A percentile compares a stretch with the other conserved stretches of the same genome.
phyloP scores from a whole-genome alignment of 176 grass and related monocot genomes.

The Rhynchospora pubera region DNA sequence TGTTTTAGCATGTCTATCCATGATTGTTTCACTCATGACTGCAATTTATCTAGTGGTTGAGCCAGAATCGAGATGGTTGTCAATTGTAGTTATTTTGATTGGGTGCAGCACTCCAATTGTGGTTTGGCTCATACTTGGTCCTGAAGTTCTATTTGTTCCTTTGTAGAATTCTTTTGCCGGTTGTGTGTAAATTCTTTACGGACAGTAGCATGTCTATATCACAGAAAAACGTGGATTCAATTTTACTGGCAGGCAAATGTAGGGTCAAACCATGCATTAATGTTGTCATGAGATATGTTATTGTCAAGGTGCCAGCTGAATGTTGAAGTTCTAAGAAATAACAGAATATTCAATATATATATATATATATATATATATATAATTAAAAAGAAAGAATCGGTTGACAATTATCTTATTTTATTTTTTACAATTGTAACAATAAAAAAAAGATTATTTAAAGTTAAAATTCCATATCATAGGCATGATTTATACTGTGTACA shows the following conservation, averaged over 20 bases:
- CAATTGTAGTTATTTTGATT: conserved; percentile 28
- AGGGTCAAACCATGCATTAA: not conserved
- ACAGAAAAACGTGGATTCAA: not conserved
- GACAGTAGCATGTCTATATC: not conserved
- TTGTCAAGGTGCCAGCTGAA: too few species aligned
- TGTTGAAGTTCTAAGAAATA: too few species aligned
- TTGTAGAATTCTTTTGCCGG: conserved; percentile 5
- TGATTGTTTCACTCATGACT: conserved; percentile 1
- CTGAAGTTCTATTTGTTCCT: conserved; percentile 23
- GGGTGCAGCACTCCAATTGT: conserved; percentile 30
- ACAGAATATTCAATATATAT: too few species aligned
- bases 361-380: too few species aligned
- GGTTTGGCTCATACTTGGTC: conserved; percentile 24
- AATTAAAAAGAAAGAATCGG: too few species aligned
- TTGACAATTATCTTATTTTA: too few species aligned
- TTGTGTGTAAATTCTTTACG: too few species aligned
- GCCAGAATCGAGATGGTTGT: conserved; percentile 9
- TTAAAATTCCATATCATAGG: too few species aligned
- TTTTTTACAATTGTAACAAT: too few species aligned
- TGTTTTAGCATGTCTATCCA: conserved; percentile 19
- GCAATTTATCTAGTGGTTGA: conserved; percentile 4
- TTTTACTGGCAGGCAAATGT: not conserved
- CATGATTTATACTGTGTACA: too few species aligned
- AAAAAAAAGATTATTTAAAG: too few species aligned
- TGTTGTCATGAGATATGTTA: too few species aligned